These are phyloP conservation scores for Phytophthora tubulina DNA, from an alignment of 352 stramenopile species.

Conservation along the genomic window DNA sequence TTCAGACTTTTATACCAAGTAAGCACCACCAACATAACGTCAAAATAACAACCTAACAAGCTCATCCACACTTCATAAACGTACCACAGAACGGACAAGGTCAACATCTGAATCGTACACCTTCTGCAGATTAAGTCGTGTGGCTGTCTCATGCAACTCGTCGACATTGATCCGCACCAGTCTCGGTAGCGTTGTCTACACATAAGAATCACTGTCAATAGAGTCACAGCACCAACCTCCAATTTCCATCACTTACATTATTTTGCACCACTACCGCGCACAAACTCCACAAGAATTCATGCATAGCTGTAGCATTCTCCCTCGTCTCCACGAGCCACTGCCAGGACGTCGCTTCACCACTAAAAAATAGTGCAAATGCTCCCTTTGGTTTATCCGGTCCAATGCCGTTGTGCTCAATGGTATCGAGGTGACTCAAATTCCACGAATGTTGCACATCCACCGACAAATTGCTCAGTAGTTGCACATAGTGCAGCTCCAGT, in stretches of 20 bases:
- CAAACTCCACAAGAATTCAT: conserved; percentile 82
- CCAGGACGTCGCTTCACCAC: conserved; percentile 52
- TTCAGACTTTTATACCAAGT: conserved; percentile 33
- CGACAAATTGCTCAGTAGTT: conserved; percentile 72
- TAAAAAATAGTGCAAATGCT: conserved; percentile 66
- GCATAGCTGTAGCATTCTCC: conserved; percentile 62
- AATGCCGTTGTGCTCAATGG: conserved; percentile 68
- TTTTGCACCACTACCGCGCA: conserved; percentile 65
- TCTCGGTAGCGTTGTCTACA: conserved; percentile 54
- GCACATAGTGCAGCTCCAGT: conserved; percentile 68
- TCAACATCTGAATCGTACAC: conserved; percentile 76
- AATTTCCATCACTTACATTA: conserved; percentile 38
- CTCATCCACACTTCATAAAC: neutral
- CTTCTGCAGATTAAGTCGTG: conserved; percentile 60
- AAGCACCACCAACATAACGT: conserved; percentile 1
- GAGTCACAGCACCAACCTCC: neutral
- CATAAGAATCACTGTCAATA: neutral
- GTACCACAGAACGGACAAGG: conserved; percentile 59
- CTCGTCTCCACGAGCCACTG: conserved; percentile 72
- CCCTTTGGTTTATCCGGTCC: conserved; percentile 62
- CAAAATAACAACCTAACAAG: conserved; percentile 5
- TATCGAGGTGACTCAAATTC: conserved; percentile 61
- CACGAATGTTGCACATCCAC: conserved; percentile 73
- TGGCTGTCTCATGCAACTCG: conserved; percentile 67
- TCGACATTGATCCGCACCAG: conserved; percentile 68